Base-by-base conservation (phyloP, 169 alveolate genomes). In the Eimeria praecox region DNA sequence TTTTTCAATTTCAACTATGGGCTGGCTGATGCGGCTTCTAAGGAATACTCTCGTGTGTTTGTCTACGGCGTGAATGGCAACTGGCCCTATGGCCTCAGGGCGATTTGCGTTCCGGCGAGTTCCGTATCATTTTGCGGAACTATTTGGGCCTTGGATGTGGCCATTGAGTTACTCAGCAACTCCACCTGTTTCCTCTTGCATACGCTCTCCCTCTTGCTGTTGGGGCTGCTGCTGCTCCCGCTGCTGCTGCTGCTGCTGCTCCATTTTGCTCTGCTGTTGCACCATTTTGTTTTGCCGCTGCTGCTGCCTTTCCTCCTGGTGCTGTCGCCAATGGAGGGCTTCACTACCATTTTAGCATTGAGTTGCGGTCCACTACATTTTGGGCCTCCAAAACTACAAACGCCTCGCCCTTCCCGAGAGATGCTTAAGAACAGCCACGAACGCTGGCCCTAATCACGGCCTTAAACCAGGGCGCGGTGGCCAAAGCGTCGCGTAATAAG, bases 61-160 rank as follows among this genome's bases (percentile, higher is more conserved):
- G 96, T 95, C 62, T 87, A 75, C 73, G 56, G 90, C 22, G 95
- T 97, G 82, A 96, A 97, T 90, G 96, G 97, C 92, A 97, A 95
- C 64, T 97, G 98, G 78, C 83, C 97, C 0, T 94, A 97, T 52
- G 98, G 98, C 80, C 75, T 97, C 96, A 97, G 96, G 94, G 95
- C 98, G 18, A 95, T 95, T 27, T 80, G 94, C 22, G 5, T 96
- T 3, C 98, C 96, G 20, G 97, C 97, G 59, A 85, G 88, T 33
- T 40, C 92, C 24, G 90, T 97, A 33, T 95, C 96, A 9, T 33
- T 92, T 22, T 97, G 98, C 22, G 73, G 77, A 30, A 20, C 87
- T 46, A 92, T 96, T n/a, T 35, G 89, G 59, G 97, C 96, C 44
- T 92, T 96, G 9, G 98, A 97, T 16, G 98, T 94, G 16, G 98